Conservation (phyloP, 2,329 filamentous ascomycete species). For the Colletotrichum cereale region DNA sequence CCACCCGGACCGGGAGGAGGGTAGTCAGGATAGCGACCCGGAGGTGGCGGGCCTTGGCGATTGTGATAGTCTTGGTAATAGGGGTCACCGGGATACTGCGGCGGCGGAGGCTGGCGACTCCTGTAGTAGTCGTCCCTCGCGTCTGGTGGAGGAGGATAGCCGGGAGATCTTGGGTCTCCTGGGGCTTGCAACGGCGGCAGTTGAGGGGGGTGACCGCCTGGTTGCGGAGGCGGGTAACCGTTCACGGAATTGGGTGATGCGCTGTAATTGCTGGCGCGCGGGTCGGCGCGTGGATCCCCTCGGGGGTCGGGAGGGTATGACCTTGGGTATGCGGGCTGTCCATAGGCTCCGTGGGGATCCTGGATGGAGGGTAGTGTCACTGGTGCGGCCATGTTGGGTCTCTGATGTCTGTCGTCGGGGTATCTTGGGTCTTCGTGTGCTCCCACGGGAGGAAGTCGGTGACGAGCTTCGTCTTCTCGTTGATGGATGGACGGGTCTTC, state of each 20-base stretch:
- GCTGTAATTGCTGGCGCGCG: slow-evolving; percentile 47
- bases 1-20: slow-evolving; percentile 40
- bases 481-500: slow-evolving; percentile 36
- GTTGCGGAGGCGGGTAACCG: slow-evolving; percentile 56
- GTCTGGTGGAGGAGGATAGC: slow-evolving; percentile 38
- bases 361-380: slow-evolving; percentile 65
- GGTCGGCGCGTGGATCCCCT: slow-evolving; percentile 47
- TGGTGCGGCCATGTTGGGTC: slow-evolving; percentile 57
- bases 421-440: slow-evolving; percentile 37
- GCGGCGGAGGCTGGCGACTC: slow-evolving; percentile 48
- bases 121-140: slow-evolving; percentile 48
- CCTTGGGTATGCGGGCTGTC: slow-evolving; percentile 50
- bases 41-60: slow-evolving; percentile 49
- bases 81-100: slow-evolving; percentile 47
- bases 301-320: slow-evolving; percentile 57
- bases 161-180: slow-evolving; percentile 38
- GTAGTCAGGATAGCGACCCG: slow-evolving; percentile 51
- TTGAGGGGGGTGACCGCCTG: slow-evolving; percentile 33
- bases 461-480: slow-evolving; percentile 40
- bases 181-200: slow-evolving; percentile 40
- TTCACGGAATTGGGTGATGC: slow-evolving; percentile 60
- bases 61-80: slow-evolving; percentile 53
- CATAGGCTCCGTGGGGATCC: slow-evolving; percentile 56
- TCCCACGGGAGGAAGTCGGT: slow-evolving; percentile 34
- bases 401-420: slow-evolving; percentile 56